Evolutionary conservation across 1,139 yeast genomes (phyloP).

Genomic region (Zhuliangozyma blackwelliae): DNA sequence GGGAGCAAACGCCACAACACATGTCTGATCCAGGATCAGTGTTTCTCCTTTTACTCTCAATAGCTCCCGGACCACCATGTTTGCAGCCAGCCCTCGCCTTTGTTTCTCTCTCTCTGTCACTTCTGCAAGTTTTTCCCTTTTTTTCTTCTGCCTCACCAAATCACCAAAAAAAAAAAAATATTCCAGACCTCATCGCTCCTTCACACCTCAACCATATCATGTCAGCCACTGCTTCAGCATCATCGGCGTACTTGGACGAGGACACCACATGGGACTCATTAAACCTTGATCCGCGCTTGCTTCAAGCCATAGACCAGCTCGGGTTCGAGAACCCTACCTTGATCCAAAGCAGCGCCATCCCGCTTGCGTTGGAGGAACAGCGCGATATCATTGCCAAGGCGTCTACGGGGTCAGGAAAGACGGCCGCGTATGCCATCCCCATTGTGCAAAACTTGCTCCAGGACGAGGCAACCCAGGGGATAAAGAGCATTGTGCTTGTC

Average conservation of each 20-base stretch:
- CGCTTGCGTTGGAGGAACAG: constrained; percentile 80
- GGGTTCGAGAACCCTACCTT: constrained; percentile 86
- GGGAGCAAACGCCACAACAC: too few species aligned
- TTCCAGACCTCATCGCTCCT: background rate
- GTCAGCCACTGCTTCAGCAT: constrained; percentile 35
- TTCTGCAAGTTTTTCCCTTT: too few species aligned
- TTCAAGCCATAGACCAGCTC: constrained; percentile 78
- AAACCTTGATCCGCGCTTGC: constrained; percentile 72
- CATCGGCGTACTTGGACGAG: constrained; percentile 67
- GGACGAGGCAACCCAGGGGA: constrained; percentile 17
- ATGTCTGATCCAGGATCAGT: too few species aligned
- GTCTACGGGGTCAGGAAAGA: constrained; percentile 87
- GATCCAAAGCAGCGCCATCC: constrained; percentile 89
- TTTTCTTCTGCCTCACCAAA: too few species aligned
- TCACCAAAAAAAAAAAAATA: too few species aligned
- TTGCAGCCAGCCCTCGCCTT: background rate
- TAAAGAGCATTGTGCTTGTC: constrained; percentile 63
- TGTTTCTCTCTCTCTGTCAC: too few species aligned
- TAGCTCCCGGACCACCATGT: background rate
- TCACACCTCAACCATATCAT: background rate
- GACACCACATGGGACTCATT: constrained; percentile 67
- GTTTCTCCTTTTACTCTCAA: too few species aligned
- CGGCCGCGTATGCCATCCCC: constrained; percentile 80
- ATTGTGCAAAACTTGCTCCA: constrained; percentile 61
- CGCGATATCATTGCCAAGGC: constrained; percentile 87